Conservation (phyloP, 176 grass and related monocot species). For the Avena sativa region DNA sequence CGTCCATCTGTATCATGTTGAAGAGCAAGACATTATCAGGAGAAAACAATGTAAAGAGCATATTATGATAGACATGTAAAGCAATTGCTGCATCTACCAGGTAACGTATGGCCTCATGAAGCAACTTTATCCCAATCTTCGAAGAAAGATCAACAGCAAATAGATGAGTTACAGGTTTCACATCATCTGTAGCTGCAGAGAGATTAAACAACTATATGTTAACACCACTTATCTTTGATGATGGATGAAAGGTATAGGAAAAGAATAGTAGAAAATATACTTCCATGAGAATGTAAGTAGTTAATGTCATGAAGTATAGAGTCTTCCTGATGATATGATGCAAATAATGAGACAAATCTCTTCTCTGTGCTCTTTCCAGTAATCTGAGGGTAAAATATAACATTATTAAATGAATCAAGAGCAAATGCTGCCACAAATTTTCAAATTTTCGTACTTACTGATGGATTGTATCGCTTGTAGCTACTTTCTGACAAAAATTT, state of each 20-base stretch:
- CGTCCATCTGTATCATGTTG: conserved; percentile 62
- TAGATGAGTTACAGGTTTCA: conserved; percentile 91
- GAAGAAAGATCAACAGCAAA: conserved; percentile 83
- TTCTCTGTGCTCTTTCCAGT: conserved; percentile 69
- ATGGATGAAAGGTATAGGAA: conserved; percentile 34
- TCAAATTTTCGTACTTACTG: conserved; percentile 57
- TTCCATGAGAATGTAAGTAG: conserved; percentile 86
- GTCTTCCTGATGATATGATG: conserved; percentile 69
- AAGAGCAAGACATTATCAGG: conserved; percentile 35
- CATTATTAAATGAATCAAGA: conserved; percentile 45
- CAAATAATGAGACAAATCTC: conserved; percentile 79
- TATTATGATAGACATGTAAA: conserved; percentile 27
- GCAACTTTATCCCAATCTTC: conserved; percentile 72
- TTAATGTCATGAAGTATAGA: conserved; percentile 70
- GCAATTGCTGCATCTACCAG: conserved; percentile 64
- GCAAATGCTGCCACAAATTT: conserved; percentile 7
- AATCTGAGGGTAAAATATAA: conserved; percentile 55
- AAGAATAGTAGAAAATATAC: conserved; percentile 60
- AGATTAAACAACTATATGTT: conserved; percentile 48
- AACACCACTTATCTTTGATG: conserved; percentile 30
- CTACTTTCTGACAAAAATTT: conserved; percentile 91
- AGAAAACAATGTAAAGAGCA: conserved; percentile 38
- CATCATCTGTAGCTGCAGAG: conserved; percentile 75
- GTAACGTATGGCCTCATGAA: conserved; percentile 77
- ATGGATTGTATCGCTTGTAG: conserved; percentile 89